phyloP scores from a whole-genome alignment of 1,284 basidiomycete genomes.

The Pholiota adiposa region DNA sequence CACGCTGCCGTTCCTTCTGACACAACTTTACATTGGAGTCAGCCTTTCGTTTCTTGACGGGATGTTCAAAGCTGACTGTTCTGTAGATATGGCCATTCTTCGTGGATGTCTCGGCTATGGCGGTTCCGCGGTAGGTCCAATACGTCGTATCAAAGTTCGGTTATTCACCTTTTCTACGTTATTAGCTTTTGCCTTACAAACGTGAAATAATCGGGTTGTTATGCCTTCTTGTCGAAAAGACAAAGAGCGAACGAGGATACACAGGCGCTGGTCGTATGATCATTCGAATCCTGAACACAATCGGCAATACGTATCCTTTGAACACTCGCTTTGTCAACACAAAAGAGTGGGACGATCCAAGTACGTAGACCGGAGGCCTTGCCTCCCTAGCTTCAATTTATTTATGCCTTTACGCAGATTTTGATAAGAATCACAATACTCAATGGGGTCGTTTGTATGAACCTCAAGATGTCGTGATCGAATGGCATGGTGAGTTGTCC shows the following conservation, averaged over 20 bases:
- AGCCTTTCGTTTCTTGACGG: constrained; percentile 33
- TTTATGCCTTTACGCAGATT: constrained; percentile 48
- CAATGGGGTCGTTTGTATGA: constrained; percentile 89
- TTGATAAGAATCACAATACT: constrained; percentile 73
- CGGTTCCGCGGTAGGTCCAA: constrained; percentile 57
- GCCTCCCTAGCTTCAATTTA: background rate
- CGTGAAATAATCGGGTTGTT: constrained; percentile 73
- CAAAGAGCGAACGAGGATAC: constrained; percentile 91
- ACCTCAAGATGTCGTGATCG: constrained; percentile 78
- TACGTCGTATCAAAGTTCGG: too few relatives aligned
- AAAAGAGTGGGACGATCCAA: constrained; percentile 79
- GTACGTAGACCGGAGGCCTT: constrained; percentile 42
- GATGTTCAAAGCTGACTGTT: constrained; percentile 7
- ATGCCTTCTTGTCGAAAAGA: constrained; percentile 73
- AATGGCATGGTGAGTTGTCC: constrained; percentile 79
- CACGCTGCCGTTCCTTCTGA: constrained; percentile 85
- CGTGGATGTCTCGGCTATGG: constrained; percentile 81
- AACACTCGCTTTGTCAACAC: constrained; percentile 87
- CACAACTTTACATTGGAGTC: constrained; percentile 94
- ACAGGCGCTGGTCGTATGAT: constrained; percentile 82
- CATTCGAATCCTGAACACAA: constrained; percentile 77
- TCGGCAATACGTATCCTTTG: constrained; percentile 80
- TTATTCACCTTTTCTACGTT: constrained; percentile 9
- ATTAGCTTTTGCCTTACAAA: constrained; percentile 74
- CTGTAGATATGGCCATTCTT: constrained; percentile 74